Evolutionary conservation across 2,329 filamentous ascomycete species (phyloP), one percentile per base, ranked within the genome.

Genomic region (Nothomitra cinnamomea): DNA sequence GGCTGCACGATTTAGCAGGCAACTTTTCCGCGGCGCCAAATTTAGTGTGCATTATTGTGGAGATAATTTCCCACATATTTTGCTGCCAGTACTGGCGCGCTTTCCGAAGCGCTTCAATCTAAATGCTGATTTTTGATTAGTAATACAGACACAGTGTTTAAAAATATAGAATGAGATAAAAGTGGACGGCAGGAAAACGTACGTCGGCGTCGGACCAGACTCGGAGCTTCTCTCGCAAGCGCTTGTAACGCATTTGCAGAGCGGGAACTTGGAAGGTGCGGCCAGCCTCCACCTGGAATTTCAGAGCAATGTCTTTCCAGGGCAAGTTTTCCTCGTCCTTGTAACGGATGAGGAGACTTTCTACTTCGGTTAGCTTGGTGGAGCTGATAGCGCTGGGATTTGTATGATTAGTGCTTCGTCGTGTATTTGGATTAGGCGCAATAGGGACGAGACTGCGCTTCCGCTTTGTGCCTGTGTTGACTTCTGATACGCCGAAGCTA

Each of bases 171-270:
- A 5, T 45, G 19, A 24, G 3, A 21, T n/a, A n/a, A 24, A 24
- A 10, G 10, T 13, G 15, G 3, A 45, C 2, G 42, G 7, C 15
- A 10, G 19, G 42, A 19, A 17, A 24, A 55, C 59, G 48, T 57
- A 61, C 61, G 55, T 77, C 74, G 17, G 64, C 62, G n/a, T 75
- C 72, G 21, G 69, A 70, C 74, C 74, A 77, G 1, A 69, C 64
- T 21, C 73, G 69, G 62, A 73, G 69, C 48, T 71, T 67, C 59
- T 75, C 72, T 17, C 71, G 65, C 38, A 76, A 63, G 38, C 74
- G 66, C 61, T 75, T 75, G 58, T 73, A 69, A 19, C 72, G 71
- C 74, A 77, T 77, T 59, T 77, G 74, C 32, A 77, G 63, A 6
- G 73, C 72, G 2, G 73, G 71, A 50, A 75, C 71, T 57, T 74